Evolutionary conservation across 768 basidiomycete genomes (phyloP), one percentile per base, ranked within the genome.

Genomic region (Boletus vinaceobasis): DNA sequence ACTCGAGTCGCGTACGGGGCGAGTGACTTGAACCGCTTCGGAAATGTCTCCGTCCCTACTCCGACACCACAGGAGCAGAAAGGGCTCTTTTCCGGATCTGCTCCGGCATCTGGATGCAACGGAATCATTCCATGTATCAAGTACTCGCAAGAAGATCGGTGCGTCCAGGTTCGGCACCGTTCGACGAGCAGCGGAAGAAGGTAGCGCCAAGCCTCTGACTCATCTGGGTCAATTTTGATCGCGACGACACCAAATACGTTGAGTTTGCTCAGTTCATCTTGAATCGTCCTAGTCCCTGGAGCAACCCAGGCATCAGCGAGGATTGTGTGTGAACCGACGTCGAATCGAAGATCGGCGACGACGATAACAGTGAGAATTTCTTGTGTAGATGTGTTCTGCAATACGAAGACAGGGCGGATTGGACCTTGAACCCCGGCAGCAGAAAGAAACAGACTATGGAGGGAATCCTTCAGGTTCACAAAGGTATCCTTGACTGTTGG

Each of bases 41-140:
- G 58, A 55, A 84, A 75, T 1, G 58, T 65, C 3, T 70, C 76
- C 6, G 77, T 65, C 45, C 77, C 74, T 43, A 82, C 73, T 4
- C 82, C 82, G 36, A 66, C 64, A 2, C 83, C 83, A 45, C 84
- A 86, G 3, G 70, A 71, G 56, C 85, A 86, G 21, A 84, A 64
- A 0, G 82, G 80, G 9, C 61, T 62, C 33, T 67, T 64, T 2
- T 70, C 69, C 15, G 73, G 67, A 32, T 77, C 73, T 10, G 51
- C 42, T 11, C 61, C 62, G 62, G 60, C 31, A 27, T 73, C 72
- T 7, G 60, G 53, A 40, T 68, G 66, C 4, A 78, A 65, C 0
- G 82, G 81, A 21, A 81, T 66, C 15, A 14, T 38, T 7, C 59
- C 46, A 52, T 71, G 37, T 45, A 56, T 17, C 17, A 58, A n/a